A percentile compares a stretch with the other conserved stretches of the same genome.
Evolutionary conservation across 805 yeast species (phyloP).

Genomic region (Sugiyamaella valdiviana): DNA sequence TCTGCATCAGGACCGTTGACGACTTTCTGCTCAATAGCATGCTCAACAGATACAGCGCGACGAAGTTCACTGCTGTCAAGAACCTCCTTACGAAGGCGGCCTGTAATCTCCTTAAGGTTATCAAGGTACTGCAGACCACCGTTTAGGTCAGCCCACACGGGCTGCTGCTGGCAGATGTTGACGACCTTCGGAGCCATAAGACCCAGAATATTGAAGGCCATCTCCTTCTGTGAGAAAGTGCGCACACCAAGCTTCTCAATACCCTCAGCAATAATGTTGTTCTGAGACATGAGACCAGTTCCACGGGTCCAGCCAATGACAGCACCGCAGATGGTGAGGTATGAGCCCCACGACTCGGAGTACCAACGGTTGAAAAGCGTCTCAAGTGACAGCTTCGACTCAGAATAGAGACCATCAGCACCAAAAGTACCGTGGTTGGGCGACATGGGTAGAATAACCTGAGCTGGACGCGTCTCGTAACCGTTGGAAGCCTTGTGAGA

Average conservation of each 20-base stretch:
- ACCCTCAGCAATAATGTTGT: constrained; percentile 96
- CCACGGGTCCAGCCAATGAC: constrained; percentile 99
- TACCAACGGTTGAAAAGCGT: constrained; percentile 98
- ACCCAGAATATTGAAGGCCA: constrained; percentile 98
- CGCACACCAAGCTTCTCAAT: constrained; percentile 93
- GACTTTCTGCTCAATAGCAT: constrained; percentile 79
- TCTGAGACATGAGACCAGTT: constrained; percentile 96
- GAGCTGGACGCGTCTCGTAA: constrained; percentile 95
- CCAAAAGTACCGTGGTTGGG: constrained; percentile 99
- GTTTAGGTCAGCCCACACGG: constrained; percentile 96
- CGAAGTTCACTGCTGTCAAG: constrained; percentile 83
- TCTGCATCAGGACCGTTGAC: constrained; percentile 86
- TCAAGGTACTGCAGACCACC: constrained; percentile 96
- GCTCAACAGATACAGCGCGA: constrained; percentile 91
- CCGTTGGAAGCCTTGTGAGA: constrained; percentile 68
- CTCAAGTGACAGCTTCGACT: constrained; percentile 91
- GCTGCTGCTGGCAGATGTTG: constrained; percentile 82
- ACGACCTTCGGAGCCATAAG: constrained; percentile 81
- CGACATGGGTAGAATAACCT: constrained; percentile 90
- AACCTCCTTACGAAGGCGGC: constrained; percentile 65
- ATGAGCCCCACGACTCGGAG: constrained; percentile 94
- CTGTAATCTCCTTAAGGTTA: constrained; percentile 82
- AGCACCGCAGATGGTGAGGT: constrained; percentile 96
- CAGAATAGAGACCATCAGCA: constrained; percentile 96
- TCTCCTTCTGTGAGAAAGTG: constrained; percentile 97